Percentiles rank a stretch among this genome's conserved stretches.
phyloP scores from a whole-genome alignment of 106 monocot genomes.

The Dactylorhiza incarnata region DNA sequence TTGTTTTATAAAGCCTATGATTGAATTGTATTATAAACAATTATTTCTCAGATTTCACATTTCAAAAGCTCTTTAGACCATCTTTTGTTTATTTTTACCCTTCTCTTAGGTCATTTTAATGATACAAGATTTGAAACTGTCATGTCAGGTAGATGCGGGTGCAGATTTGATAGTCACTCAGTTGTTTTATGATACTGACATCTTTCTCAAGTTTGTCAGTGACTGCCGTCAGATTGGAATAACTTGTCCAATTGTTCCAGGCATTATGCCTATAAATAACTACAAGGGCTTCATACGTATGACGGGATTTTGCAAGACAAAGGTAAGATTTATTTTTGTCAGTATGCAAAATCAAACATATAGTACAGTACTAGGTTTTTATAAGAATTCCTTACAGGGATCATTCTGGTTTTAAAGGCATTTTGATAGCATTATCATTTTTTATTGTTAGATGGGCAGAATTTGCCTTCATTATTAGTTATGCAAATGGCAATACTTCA shows the following conservation, averaged over 20 bases:
- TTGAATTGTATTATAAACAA: neutral
- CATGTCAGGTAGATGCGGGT: constrained; percentile 84
- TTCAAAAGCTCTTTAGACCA: neutral
- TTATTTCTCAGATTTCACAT: neutral
- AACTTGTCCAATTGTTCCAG: constrained; percentile 84
- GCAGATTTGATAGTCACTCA: constrained; percentile 88
- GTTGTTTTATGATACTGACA: constrained; percentile 82
- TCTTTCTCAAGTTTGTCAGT: constrained; percentile 85
- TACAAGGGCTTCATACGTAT: constrained; percentile 83
- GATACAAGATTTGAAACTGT: neutral
- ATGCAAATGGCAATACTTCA: too few relatives aligned
- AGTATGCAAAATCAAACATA: neutral
- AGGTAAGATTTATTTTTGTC: constrained; percentile 23
- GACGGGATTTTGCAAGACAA: constrained; percentile 92
- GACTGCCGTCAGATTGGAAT: constrained; percentile 94
- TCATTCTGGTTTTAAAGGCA: neutral
- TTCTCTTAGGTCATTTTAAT: neutral
- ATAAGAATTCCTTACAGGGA: too few relatives aligned
- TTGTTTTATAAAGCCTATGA: neutral
- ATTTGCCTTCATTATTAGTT: too few relatives aligned
- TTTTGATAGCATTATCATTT: neutral
- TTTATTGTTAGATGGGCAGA: too few relatives aligned
- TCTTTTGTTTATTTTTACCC: neutral
- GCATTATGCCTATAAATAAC: constrained; percentile 92
- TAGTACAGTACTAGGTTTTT: too few relatives aligned